Evolutionary conservation across 495 filamentous ascomycete genomes (phyloP).

Genomic region (Copromyces sp.): DNA sequence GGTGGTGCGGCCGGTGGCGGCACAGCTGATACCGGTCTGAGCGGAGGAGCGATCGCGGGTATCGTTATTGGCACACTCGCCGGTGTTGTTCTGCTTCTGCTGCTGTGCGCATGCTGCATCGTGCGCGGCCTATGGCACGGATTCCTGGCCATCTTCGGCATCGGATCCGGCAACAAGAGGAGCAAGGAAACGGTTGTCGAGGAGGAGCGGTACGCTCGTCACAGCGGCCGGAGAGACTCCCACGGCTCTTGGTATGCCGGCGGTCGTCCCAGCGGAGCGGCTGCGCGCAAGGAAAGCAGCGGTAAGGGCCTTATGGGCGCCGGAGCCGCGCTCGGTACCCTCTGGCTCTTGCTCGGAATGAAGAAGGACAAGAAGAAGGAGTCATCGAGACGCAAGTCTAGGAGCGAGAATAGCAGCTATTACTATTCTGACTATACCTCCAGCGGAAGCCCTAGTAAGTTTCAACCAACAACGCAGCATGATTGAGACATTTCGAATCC

Average conservation of each 20-base stretch:
- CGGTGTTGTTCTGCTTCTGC: constrained; percentile 60
- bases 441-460: constrained; percentile 39
- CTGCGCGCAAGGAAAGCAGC: constrained; percentile 42
- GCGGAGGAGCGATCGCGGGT: constrained; percentile 82
- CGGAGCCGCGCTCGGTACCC: constrained; percentile 52
- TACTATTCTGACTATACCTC: constrained; percentile 39
- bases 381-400: constrained; percentile 30
- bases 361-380: constrained; percentile 51
- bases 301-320: constrained; percentile 46
- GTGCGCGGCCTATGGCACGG: constrained; percentile 54
- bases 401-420: constrained; percentile 39
- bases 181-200: constrained; percentile 49
- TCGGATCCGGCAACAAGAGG: constrained; percentile 35
- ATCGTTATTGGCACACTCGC: constrained; percentile 82
- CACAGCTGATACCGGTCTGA: constrained; percentile 45
- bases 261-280: constrained; percentile 41
- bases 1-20: constrained; percentile 19
- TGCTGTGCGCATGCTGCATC: constrained; percentile 68
- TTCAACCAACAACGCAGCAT: constrained; percentile 14
- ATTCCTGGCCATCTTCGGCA: constrained; percentile 56
- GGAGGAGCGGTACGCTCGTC: constrained; percentile 57
- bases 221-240: constrained; percentile 20
- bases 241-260: constrained; percentile 57
- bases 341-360: constrained; percentile 68
- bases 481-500: constrained; percentile 7